These are phyloP conservation scores for Trichoderma reesei DNA, from an alignment of 495 filamentous ascomycete genomes.

Conservation along the genomic window DNA sequence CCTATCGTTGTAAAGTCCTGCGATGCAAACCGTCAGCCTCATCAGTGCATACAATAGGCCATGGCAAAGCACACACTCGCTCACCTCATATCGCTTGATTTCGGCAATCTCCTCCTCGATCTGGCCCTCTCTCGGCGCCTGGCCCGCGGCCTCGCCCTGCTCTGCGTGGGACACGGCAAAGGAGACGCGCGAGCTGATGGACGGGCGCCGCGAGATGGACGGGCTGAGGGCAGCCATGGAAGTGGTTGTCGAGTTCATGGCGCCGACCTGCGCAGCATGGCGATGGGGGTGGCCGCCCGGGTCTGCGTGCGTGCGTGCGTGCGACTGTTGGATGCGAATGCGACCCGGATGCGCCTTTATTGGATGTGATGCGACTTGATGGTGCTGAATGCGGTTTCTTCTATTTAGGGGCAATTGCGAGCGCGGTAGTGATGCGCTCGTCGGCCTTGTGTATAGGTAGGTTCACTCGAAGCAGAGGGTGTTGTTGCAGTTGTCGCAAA, in stretches of 20 bases:
- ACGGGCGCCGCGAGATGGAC: conserved; percentile 40
- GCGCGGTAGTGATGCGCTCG: not conserved
- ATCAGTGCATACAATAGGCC: not conserved
- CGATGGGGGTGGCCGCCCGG: not conserved
- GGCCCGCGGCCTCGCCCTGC: conserved; percentile 39
- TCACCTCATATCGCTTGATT: conserved; percentile 91
- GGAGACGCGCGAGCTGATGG: conserved; percentile 62
- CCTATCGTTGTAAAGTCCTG: conserved; percentile 85
- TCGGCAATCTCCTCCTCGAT: conserved; percentile 93
- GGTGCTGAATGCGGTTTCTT: no score
- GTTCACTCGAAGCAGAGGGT: not conserved
- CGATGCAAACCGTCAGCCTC: conserved; percentile 12
- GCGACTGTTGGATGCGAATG: not conserved
- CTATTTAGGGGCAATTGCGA: not conserved
- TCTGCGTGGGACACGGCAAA: conserved; percentile 55
- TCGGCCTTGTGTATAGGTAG: no score
- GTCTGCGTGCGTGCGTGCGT: not conserved
- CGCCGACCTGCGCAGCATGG: conserved; percentile 19
- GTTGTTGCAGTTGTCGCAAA: not conserved
- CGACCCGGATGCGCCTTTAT: not conserved
- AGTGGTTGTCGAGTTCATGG: conserved; percentile 27
- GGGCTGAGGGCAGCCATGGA: conserved; percentile 26
- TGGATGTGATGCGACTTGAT: not conserved
- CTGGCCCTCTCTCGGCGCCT: conserved; percentile 38
- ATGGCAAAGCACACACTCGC: not conserved